A percentile compares a stretch with the other conserved stretches of the same genome.
These are phyloP conservation scores for Spiraea crenata DNA, from an alignment of 331 rosid species.

Conservation along the genomic window DNA sequence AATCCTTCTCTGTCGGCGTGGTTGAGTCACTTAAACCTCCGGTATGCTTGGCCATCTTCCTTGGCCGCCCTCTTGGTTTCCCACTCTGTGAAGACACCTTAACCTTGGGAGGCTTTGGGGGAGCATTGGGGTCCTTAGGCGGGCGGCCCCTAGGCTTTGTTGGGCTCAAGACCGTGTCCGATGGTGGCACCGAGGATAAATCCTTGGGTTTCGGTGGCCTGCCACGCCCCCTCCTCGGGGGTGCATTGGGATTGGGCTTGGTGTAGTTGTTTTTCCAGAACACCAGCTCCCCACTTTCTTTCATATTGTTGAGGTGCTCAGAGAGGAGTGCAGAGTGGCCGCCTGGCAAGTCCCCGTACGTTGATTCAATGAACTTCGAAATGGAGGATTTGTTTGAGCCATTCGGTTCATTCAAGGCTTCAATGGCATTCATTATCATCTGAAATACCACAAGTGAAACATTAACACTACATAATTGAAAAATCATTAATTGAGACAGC, in stretches of 20 bases:
- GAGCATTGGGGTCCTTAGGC: conserved; percentile 68
- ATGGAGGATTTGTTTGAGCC: conserved; percentile 80
- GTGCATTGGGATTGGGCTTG: conserved; percentile 61
- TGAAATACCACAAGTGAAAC: conserved; percentile 24
- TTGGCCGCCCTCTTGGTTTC: conserved; percentile 68
- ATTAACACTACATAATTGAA: not conserved
- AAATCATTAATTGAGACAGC: too few relatives aligned
- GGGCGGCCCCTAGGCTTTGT: conserved; percentile 76
- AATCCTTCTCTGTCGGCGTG: conserved; percentile 39
- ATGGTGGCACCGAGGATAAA: conserved; percentile 12
- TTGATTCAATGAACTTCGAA: conserved; percentile 60
- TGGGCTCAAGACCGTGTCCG: conserved; percentile 12
- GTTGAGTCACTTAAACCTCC: conserved; percentile 24
- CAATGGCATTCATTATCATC: conserved; percentile 74
- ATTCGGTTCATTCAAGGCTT: conserved; percentile 41
- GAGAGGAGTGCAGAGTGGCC: conserved; percentile 49
- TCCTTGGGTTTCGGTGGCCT: conserved; percentile 73
- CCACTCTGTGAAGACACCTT: conserved; percentile 52
- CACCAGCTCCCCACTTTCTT: conserved; percentile 63
- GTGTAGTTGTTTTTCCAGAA: conserved; percentile 70
- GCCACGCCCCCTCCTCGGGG: conserved; percentile 86
- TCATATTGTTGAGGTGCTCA: conserved; percentile 65
- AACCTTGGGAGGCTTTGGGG: conserved; percentile 46
- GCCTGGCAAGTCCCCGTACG: conserved; percentile 63
- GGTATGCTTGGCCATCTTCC: conserved; percentile 49